Percentiles rank a stretch among this genome's conserved stretches.
These are phyloP conservation scores for Myriangium duriaei DNA, from an alignment of 2,329 filamentous ascomycete genomes.

Conservation along the genomic window DNA sequence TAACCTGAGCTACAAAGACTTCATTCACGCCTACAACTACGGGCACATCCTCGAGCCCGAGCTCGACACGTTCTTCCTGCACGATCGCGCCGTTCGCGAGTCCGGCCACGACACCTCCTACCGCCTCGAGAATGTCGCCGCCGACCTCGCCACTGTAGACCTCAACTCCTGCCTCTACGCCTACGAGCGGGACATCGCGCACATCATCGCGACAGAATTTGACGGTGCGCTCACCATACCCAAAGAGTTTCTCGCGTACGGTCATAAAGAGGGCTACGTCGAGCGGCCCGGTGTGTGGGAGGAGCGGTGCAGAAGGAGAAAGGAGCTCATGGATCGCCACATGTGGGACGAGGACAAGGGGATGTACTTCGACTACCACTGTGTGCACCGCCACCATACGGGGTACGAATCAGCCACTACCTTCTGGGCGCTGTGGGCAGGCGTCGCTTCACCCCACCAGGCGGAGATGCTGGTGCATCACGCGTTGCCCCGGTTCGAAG, in stretches of 20 bases:
- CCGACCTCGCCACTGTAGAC: conserved; percentile 83
- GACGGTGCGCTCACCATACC: conserved; percentile 73
- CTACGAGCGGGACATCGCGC: conserved; percentile 87
- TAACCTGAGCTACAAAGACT: conserved; percentile 67
- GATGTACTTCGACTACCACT: conserved; percentile 98
- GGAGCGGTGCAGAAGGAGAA: conserved; percentile 70
- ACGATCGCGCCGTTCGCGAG: conserved; percentile 89
- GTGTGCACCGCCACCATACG: conserved; percentile 64
- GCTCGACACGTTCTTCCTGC: conserved; percentile 87
- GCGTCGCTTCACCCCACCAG: conserved; percentile 72
- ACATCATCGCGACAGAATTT: conserved; percentile 74
- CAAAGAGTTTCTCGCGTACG: conserved; percentile 62
- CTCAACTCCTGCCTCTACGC: conserved; percentile 93
- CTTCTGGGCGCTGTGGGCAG: conserved; percentile 96
- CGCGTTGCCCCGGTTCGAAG: conserved; percentile 79
- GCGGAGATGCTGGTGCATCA: conserved; percentile 70
- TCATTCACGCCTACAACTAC: conserved; percentile 79
- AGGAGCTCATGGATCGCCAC: conserved; percentile 78
- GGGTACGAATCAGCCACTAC: conserved; percentile 86
- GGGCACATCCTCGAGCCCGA: conserved; percentile 68
- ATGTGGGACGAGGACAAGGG: conserved; percentile 85
- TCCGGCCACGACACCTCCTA: conserved; percentile 96
- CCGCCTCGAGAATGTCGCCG: conserved; percentile 76
- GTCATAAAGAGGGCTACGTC: conserved; percentile 50
- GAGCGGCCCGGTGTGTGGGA: conserved; percentile 86